Conservation (phyloP, 768 basidiomycete genomes). For the Naganishia antarctica region DNA sequence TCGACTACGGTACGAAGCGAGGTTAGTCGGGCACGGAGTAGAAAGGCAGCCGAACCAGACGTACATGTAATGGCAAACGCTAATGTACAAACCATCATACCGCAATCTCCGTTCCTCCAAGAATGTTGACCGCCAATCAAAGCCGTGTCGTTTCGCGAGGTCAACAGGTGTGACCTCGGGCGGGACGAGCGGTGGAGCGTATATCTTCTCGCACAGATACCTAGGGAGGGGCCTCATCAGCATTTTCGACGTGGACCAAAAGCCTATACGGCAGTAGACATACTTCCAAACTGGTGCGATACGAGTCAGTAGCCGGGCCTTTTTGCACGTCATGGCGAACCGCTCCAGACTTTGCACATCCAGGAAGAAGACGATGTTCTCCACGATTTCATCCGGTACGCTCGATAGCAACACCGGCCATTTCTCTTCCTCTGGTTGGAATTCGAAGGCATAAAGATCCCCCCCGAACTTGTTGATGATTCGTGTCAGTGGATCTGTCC, state of each 20-base stretch:
- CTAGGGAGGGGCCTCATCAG: slow-evolving; percentile 49
- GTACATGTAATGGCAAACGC: slow-evolving; percentile 69
- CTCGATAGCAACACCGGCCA: slow-evolving; percentile 57
- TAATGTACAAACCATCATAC: slow-evolving; percentile 83
- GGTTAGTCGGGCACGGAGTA: slow-evolving; percentile 11
- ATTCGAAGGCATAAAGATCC: slow-evolving; percentile 43
- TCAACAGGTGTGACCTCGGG: slow-evolving; percentile 55
- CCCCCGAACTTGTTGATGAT: slow-evolving; percentile 11
- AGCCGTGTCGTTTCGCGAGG: slow-evolving; percentile 57
- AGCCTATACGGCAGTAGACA: neutral
- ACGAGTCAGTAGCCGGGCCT: slow-evolving; percentile 66
- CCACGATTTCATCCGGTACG: slow-evolving; percentile 72
- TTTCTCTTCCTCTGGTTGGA: slow-evolving; percentile 67
- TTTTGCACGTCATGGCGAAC: slow-evolving; percentile 68
- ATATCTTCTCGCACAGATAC: slow-evolving; percentile 61
- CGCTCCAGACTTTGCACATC: slow-evolving; percentile 68
- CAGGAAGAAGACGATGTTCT: slow-evolving; percentile 63
- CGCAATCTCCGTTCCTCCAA: slow-evolving; percentile 81
- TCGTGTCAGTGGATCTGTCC: slow-evolving; percentile 12
- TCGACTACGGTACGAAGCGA: slow-evolving; percentile 54
- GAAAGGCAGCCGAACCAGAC: slow-evolving; percentile 28
- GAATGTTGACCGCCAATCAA: slow-evolving; percentile 69
- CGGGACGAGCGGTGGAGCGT: slow-evolving; percentile 70
- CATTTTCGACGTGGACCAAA: neutral
- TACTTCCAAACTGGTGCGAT: slow-evolving; percentile 74